Conservation (phyloP, 2,329 filamentous ascomycete species). For the Lecanicillium sp. region DNA sequence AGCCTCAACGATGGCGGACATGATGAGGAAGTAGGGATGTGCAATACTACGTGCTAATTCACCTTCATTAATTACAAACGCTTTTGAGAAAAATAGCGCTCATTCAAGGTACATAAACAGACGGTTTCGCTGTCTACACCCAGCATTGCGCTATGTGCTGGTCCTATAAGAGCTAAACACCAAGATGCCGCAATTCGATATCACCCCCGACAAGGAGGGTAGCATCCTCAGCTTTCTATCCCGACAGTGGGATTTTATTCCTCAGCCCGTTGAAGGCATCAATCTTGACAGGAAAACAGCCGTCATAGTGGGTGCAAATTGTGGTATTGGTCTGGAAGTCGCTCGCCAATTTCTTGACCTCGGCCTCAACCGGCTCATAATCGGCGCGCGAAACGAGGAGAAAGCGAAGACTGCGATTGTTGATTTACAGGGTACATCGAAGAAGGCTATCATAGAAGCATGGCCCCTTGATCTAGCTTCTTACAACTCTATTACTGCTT, state of each 20-base stretch:
- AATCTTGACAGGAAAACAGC: conserved; percentile 19
- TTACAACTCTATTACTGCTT: conserved; percentile 34
- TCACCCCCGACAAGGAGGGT: conserved; percentile 5
- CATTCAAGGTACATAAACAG: no score
- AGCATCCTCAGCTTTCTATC: conserved; percentile 7
- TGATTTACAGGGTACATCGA: conserved; percentile 1
- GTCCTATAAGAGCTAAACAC: no score
- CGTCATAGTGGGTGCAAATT: conserved; percentile 31
- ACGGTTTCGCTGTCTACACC: no score
- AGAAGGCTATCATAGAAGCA: conserved; percentile 21
- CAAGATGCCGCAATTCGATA: not conserved
- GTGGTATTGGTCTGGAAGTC: conserved; percentile 30
- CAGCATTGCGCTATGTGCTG: no score
- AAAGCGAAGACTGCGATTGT: conserved; percentile 22
- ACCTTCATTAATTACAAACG: no score
- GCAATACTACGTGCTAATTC: no score
- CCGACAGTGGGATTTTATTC: conserved; percentile 3
- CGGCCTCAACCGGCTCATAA: conserved; percentile 26
- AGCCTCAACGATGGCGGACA: no score
- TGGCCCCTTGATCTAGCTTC: conserved; percentile 32
- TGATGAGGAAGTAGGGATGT: no score
- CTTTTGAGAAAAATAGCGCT: no score
- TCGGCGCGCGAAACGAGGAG: conserved; percentile 26
- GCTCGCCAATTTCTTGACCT: conserved; percentile 28
- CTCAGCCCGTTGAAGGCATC: not conserved